These are phyloP conservation scores for Elsinoe perseae DNA, from an alignment of 2,329 filamentous ascomycete genomes.

Conservation along the genomic window DNA sequence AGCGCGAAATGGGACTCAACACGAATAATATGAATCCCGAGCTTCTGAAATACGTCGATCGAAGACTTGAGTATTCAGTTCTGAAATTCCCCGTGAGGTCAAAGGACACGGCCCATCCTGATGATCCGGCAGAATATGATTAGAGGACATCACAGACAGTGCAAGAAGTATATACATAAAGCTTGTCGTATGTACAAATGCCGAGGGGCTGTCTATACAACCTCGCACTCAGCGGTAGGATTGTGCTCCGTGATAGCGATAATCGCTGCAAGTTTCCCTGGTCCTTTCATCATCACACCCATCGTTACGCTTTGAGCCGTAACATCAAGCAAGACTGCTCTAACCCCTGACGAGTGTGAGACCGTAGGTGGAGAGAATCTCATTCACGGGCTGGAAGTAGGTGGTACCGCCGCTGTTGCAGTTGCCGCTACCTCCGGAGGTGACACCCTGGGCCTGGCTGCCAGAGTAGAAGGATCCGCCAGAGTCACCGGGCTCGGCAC, in stretches of 20 bases:
- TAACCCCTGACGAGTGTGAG: slow-evolving; percentile 10
- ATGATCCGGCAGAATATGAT: background rate
- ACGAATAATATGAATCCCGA: background rate
- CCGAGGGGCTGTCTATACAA: too few relatives aligned
- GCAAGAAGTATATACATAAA: too few relatives aligned
- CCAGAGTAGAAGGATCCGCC: slow-evolving; percentile 12
- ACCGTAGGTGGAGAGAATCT: slow-evolving; percentile 12
- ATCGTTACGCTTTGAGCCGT: too few relatives aligned
- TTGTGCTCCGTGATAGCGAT: too few relatives aligned
- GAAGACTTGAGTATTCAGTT: background rate
- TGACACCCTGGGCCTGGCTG: slow-evolving; percentile 12
- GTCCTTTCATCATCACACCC: too few relatives aligned
- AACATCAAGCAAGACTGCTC: background rate
- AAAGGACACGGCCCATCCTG: background rate
- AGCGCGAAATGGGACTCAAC: background rate
- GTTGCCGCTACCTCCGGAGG: slow-evolving; percentile 7
- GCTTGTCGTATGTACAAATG: too few relatives aligned
- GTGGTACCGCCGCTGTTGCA: slow-evolving; percentile 4
- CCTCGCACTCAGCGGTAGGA: too few relatives aligned
- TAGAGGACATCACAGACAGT: too few relatives aligned
- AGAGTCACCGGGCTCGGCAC: slow-evolving; percentile 13
- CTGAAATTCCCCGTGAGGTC: background rate
- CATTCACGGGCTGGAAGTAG: slow-evolving; percentile 8
- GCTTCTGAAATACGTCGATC: background rate
- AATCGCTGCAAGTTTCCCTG: too few relatives aligned